A percentile compares a stretch with the other conserved stretches of the same genome.
These are phyloP conservation scores for Fusarium tricinctum DNA, from an alignment of 2,329 filamentous ascomycete species.

Conservation along the genomic window DNA sequence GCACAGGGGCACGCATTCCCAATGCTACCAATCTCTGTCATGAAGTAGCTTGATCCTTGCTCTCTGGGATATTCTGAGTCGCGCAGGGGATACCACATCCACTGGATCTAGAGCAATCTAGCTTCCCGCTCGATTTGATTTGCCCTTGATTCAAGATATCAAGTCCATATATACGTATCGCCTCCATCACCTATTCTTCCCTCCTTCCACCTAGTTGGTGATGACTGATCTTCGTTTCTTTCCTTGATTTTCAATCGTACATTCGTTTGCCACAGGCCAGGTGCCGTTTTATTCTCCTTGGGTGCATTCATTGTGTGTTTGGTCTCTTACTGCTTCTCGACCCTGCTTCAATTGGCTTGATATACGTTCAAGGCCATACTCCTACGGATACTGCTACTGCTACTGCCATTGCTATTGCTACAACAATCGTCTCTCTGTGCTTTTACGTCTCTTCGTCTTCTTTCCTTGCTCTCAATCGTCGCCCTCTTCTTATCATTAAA, in stretches of 20 bases:
- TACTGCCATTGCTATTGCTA: slow-evolving; percentile 2
- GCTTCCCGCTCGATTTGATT: slow-evolving; percentile 37
- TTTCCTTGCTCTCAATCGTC: neutral
- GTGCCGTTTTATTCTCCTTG: slow-evolving; percentile 33
- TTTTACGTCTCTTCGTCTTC: neutral
- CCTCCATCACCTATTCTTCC: slow-evolving; percentile 22
- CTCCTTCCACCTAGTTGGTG: slow-evolving; percentile 21
- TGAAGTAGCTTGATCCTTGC: slow-evolving; percentile 38
- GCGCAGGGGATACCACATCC: slow-evolving; percentile 20
- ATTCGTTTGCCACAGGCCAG: slow-evolving; percentile 43
- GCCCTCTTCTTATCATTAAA: slow-evolving; percentile 11
- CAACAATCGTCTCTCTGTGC: slow-evolving; percentile 18
- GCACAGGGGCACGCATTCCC: slow-evolving; percentile 21
- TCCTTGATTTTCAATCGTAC: slow-evolving; percentile 34
- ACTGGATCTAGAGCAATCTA: slow-evolving; percentile 31
- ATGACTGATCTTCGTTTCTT: slow-evolving; percentile 35
- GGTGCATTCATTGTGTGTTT: slow-evolving; percentile 26
- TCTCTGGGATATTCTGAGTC: slow-evolving; percentile 31
- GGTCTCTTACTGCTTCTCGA: slow-evolving; percentile 10
- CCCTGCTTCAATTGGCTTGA: slow-evolving; percentile 23
- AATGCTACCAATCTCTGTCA: slow-evolving; percentile 42
- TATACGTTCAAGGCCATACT: slow-evolving; percentile 16
- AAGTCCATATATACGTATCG: slow-evolving; percentile 29
- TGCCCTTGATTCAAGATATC: slow-evolving; percentile 34
- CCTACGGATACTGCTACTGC: neutral